Base-by-base conservation (phyloP, 441 rosid species). In the Lepidium campestre region DNA sequence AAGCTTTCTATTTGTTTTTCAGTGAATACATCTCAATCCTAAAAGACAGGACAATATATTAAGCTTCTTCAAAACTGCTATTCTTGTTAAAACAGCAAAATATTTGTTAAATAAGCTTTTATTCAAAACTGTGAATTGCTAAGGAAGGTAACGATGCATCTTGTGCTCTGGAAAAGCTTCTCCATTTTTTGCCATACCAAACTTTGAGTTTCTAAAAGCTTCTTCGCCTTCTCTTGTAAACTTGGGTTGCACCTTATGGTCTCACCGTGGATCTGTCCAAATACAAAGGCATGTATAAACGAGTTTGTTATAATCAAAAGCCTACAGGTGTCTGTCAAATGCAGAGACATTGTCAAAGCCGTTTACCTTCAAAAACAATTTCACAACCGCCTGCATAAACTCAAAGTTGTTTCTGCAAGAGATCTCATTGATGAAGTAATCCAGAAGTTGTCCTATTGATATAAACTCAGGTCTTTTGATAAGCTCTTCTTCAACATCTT, bases 111-210 rank as follows among this genome's bases (percentile, higher is more conserved):
- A n/a, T 14, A 29, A 52, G 34, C 12, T n/a, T 29, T 29, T 36
- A 18, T 47, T 74, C 76, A 91, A 78, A 94, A 85, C 69, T 91
- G 98, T 42, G 98, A 90, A 70, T 88, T 88, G 78, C 95, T 85
- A 55, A 94, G 93, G 83, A 94, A 94, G 46, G 91, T 83, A 48
- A 94, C 83, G 81, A 95, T 73, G 84, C 98, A 92, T 83, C 97
- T 87, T 29, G 93, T 65, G 70, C 84, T 83, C 75, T 95, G 99
- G 69, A 90, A 95, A 73, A 90, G 65, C 65, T 82, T 87, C 63
- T 95, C 99, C 58, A 91, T 79, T 74, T 82, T 76, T 77, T 91
- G 85, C 99, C 99, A 91, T 7, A 86, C 90, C 34, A 72, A 74
- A 49, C 86, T 65, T 62, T 94, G 97, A 42, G 70, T 73, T 60